Evolutionary conservation across 768 basidiomycete genomes (phyloP).

Genomic region (Suillus hirtellus): DNA sequence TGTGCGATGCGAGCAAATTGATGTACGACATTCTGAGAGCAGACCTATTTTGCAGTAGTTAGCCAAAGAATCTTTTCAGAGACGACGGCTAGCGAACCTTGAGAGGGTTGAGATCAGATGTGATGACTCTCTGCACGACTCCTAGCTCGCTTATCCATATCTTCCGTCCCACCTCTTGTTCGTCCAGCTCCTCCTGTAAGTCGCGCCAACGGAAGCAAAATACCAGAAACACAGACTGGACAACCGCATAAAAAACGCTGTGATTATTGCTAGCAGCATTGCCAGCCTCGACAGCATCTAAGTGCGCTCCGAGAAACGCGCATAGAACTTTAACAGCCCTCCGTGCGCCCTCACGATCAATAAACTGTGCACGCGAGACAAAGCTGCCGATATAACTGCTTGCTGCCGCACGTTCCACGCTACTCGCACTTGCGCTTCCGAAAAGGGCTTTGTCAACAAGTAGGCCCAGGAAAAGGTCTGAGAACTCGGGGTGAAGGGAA

Average conservation of each 20-base stretch:
- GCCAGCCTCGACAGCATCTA: conserved; percentile 58
- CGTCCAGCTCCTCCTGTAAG: conserved; percentile 61
- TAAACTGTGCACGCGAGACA: conserved; percentile 86
- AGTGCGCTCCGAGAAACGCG: conserved; percentile 73
- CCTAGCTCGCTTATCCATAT: conserved; percentile 87
- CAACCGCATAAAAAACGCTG: conserved; percentile 87
- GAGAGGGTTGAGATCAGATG: conserved; percentile 84
- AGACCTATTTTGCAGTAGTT: conserved; percentile 54
- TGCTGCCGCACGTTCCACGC: conserved; percentile 86
- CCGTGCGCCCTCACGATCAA: conserved; percentile 72
- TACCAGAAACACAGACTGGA: conserved; percentile 91
- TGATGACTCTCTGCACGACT: conserved; percentile 77
- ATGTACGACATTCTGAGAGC: conserved; percentile 84
- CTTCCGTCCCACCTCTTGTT: conserved; percentile 49
- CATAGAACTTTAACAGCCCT: conserved; percentile 84
- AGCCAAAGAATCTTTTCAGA: neutral
- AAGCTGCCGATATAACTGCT: conserved; percentile 93
- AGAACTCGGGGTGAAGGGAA: conserved; percentile 84
- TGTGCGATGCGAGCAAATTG: conserved; percentile 95
- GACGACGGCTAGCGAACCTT: conserved; percentile 51
- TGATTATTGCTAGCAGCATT: conserved; percentile 42
- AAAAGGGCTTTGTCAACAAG: conserved; percentile 91
- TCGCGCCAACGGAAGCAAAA: conserved; percentile 99
- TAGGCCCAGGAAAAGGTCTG: conserved; percentile 91
- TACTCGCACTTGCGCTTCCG: conserved; percentile 31